phyloP scores from a whole-genome alignment of 208 protist genomes.

The Leishmania amazonensis region DNA sequence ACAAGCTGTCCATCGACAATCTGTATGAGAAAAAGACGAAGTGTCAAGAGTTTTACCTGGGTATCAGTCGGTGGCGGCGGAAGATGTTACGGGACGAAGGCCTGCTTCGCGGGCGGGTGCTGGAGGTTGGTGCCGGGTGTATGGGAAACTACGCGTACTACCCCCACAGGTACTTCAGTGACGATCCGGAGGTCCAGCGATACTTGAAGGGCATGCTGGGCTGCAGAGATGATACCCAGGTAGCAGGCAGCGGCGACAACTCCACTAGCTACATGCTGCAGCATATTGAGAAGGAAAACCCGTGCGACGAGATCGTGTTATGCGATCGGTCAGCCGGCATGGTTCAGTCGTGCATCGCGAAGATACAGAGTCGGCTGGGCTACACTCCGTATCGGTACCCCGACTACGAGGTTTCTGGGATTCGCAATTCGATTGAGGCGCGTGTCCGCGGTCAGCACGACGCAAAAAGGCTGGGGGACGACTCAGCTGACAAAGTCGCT shows the following conservation, averaged over 20 bases:
- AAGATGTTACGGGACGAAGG: constrained; percentile 74
- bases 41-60: constrained; percentile 83
- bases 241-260: constrained; percentile 16
- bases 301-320: constrained; percentile 71
- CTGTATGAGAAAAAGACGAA: constrained; percentile 83
- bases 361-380: constrained; percentile 58
- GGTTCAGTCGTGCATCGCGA: constrained; percentile 59
- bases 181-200: constrained; percentile 45
- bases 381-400: constrained; percentile 83
- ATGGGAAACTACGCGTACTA: constrained; percentile 76
- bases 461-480: constrained; percentile 1
- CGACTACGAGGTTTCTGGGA: constrained; percentile 64
- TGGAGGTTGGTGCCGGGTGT: constrained; percentile 88
- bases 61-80: constrained; percentile 73
- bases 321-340: constrained; percentile 80
- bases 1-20: constrained; percentile 62
- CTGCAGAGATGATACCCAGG: background rate
- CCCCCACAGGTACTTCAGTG: constrained; percentile 37
- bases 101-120: constrained; percentile 60
- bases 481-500: constrained; percentile 13
- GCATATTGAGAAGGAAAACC: constrained; percentile 37
- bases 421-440: constrained; percentile 35
- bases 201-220: constrained; percentile 23
- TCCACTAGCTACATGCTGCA: constrained; percentile 36
- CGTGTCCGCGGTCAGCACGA: constrained; percentile 5